A percentile compares a stretch with the other conserved stretches of the same genome.
Evolutionary conservation across 495 filamentous ascomycete species (phyloP).

Genomic region (Lepraria neglecta): DNA sequence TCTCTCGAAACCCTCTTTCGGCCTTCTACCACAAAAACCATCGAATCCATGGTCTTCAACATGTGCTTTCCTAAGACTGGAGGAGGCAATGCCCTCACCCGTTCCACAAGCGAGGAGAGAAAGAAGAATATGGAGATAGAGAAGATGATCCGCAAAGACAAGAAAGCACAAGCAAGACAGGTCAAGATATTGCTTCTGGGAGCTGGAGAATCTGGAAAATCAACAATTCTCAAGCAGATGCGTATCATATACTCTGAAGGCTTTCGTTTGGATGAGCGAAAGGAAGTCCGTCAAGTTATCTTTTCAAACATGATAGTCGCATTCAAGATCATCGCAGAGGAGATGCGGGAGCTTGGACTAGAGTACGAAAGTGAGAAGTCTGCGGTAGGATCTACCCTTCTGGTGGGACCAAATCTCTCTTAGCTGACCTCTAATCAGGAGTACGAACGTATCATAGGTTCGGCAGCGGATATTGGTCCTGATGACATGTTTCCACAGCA

Average conservation of each 20-base stretch:
- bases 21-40: background rate
- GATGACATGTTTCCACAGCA: slow-evolving; percentile 66
- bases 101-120: slow-evolving; percentile 27
- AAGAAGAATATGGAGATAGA: slow-evolving; percentile 61
- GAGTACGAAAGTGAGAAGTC: slow-evolving; percentile 70
- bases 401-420: background rate
- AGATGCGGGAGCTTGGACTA: slow-evolving; percentile 82
- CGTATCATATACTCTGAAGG: slow-evolving; percentile 93
- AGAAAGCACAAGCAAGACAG: slow-evolving; percentile 70
- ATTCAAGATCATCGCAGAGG: slow-evolving; percentile 83
- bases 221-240: slow-evolving; percentile 98
- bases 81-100: slow-evolving; percentile 25
- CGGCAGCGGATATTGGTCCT: slow-evolving; percentile 59
- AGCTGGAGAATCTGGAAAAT: slow-evolving; percentile 96
- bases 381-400: slow-evolving; percentile 51
- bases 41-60: slow-evolving; percentile 28
- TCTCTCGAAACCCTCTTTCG: background rate
- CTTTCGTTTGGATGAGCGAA: slow-evolving; percentile 83
- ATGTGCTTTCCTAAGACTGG: slow-evolving; percentile 31
- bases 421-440: slow-evolving; percentile 16
- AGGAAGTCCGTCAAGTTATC: slow-evolving; percentile 89
- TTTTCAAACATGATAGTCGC: slow-evolving; percentile 88
- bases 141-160: slow-evolving; percentile 67
- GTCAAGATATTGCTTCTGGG: slow-evolving; percentile 83
- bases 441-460: slow-evolving; percentile 27